phyloP scores from a whole-genome alignment of 1,139 yeast genomes.

The Fermentozyma sake region DNA sequence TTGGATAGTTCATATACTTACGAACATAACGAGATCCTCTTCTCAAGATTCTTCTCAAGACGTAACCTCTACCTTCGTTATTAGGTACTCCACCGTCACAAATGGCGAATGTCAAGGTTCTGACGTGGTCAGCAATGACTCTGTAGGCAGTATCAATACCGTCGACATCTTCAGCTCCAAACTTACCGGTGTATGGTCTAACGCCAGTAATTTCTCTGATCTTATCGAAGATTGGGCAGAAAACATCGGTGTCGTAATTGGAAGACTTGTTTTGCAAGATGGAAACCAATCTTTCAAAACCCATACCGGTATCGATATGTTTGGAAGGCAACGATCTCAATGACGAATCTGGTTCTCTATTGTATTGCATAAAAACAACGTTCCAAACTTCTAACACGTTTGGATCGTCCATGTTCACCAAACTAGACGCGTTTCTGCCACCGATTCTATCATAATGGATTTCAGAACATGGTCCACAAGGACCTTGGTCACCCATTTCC shows the following conservation, averaged over 20 bases:
- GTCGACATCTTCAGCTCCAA: slow-evolving; percentile 86
- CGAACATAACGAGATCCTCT: slow-evolving; percentile 97
- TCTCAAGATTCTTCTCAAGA: slow-evolving; percentile 90
- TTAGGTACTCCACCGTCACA: slow-evolving; percentile 99
- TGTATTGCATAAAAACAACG: slow-evolving; percentile 91
- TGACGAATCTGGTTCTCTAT: slow-evolving; percentile 86
- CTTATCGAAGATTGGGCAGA: slow-evolving; percentile 76
- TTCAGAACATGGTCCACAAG: slow-evolving; percentile 99
- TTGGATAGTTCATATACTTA: slow-evolving; percentile 92
- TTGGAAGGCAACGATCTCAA: slow-evolving; percentile 83
- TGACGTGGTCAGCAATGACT: slow-evolving; percentile 96
- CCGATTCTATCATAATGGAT: slow-evolving; percentile 97
- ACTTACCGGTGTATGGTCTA: slow-evolving; percentile 85
- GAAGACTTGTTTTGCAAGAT: slow-evolving; percentile 86
- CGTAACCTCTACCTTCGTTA: slow-evolving; percentile 98
- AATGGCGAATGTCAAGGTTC: slow-evolving; percentile 92
- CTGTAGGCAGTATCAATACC: slow-evolving; percentile 98
- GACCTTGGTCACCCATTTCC: slow-evolving; percentile 99
- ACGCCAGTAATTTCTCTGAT: slow-evolving; percentile 93
- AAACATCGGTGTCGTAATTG: slow-evolving; percentile 96
- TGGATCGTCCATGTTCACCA: slow-evolving; percentile 96
- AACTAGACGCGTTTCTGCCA: slow-evolving; percentile 85
- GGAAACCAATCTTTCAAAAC: slow-evolving; percentile 95
- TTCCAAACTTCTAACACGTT: slow-evolving; percentile 98
- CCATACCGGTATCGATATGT: slow-evolving; percentile 98